Percentiles rank a stretch among this genome's conserved stretches.
Conservation (phyloP, 306 rosid genomes). For the Casuarina equisetifolia region DNA sequence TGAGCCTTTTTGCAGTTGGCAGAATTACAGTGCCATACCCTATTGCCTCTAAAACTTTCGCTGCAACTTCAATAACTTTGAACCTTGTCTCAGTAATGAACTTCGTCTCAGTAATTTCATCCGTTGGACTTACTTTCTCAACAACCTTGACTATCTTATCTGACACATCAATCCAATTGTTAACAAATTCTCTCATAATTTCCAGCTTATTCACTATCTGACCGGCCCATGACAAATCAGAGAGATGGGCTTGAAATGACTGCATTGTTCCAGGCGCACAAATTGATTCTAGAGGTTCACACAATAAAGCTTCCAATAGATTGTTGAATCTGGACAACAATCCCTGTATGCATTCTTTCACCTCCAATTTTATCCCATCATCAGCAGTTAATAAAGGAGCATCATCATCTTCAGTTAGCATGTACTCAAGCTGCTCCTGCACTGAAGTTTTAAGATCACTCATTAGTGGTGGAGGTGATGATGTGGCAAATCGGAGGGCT, state of each 20-base stretch:
- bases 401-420: slow-evolving; percentile 94
- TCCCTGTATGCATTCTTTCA: slow-evolving; percentile 64
- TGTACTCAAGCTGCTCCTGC: slow-evolving; percentile 93
- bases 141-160: slow-evolving; percentile 69
- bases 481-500: slow-evolving; percentile 71
- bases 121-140: slow-evolving; percentile 47
- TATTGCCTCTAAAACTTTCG: slow-evolving; percentile 78
- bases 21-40: slow-evolving; percentile 73
- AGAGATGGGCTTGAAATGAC: slow-evolving; percentile 53
- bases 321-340: slow-evolving; percentile 55
- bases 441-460: slow-evolving; percentile 82
- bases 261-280: slow-evolving; percentile 45
- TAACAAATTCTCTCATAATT: slow-evolving; percentile 73
- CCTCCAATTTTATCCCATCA: slow-evolving; percentile 59
- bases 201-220: slow-evolving; percentile 75
- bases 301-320: slow-evolving; percentile 44
- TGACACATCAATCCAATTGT: slow-evolving; percentile 78
- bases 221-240: slow-evolving; percentile 82
- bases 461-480: slow-evolving; percentile 59
- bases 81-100: slow-evolving; percentile 50
- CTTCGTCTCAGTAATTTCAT: slow-evolving; percentile 51
- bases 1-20: slow-evolving; percentile 69
- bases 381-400: slow-evolving; percentile 68
- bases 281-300: slow-evolving; percentile 51
- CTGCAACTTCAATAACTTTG: slow-evolving; percentile 68